These are phyloP conservation scores for Botryotinia narcissicola DNA, from an alignment of 2,329 filamentous ascomycete genomes.

Conservation along the genomic window DNA sequence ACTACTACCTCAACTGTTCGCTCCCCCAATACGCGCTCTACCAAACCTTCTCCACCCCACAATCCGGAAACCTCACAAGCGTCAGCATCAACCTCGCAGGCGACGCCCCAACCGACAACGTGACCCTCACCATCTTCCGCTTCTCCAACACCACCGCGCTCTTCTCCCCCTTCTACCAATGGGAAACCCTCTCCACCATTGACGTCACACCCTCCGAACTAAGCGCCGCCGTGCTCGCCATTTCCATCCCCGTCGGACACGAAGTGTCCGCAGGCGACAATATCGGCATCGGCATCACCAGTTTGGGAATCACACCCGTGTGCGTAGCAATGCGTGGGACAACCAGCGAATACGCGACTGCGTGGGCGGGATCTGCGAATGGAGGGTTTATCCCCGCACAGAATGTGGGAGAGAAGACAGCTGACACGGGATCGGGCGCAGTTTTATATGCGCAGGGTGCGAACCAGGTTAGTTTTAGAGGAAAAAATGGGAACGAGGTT, in stretches of 20 bases:
- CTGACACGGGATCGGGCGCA: constrained; percentile 8
- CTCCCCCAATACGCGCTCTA: constrained; percentile 28
- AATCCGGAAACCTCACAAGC: constrained; percentile 23
- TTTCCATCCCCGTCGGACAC: constrained; percentile 21
- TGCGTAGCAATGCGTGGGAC: constrained; percentile 23
- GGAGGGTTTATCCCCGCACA: constrained; percentile 11
- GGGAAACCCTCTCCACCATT: constrained; percentile 28
- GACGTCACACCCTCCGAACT: constrained; percentile 17
- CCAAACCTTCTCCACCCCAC: constrained; percentile 29
- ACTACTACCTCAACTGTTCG: constrained; percentile 23
- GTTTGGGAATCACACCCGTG: constrained; percentile 23
- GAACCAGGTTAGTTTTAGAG: constrained; percentile 7
- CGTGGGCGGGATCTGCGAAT: background rate
- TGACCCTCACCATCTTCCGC: constrained; percentile 28
- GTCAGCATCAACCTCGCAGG: constrained; percentile 29
- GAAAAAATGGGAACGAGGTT: background rate
- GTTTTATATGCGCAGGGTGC: constrained; percentile 29
- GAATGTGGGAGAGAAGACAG: background rate
- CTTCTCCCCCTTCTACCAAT: constrained; percentile 29
- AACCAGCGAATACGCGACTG: background rate
- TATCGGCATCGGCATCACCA: constrained; percentile 28
- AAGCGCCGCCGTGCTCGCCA: constrained; percentile 20
- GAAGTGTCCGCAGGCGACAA: constrained; percentile 25
- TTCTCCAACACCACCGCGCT: constrained; percentile 29
- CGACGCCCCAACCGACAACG: constrained; percentile 21